Base-by-base conservation (phyloP, 305 asterid species). In the Petunia hybrid region DNA sequence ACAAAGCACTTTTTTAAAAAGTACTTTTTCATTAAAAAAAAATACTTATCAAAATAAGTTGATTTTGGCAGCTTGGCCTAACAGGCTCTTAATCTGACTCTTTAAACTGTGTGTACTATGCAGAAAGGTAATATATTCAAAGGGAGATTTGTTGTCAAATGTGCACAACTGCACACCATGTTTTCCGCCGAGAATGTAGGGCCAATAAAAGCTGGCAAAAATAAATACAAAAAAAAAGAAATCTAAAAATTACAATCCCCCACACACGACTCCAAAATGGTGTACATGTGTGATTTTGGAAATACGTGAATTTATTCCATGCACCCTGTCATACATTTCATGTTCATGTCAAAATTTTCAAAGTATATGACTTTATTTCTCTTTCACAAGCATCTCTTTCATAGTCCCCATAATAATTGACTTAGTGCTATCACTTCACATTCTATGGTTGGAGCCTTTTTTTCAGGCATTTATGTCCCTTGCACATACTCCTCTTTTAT, bases 101-200 rank as follows among this genome's bases (percentile, higher is more conserved):
- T 22, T 22, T 22, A 22, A 22, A 22, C 0, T 22, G 31, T 22
- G 0, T 22, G 31, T 22, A 22, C 31, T 9, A 53, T 53, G 64
- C 48, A 14, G 14, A 74, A 74, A 74, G 36, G 48, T 31, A 22
- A 13, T 48, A 51, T 73, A 73, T 51, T 36, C 3, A 48, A 74
- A 36, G 6, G 9, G 51, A 74, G 0, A 36, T 42, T n/a, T 14
- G 0, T 74, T 53, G 79, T 74, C 77, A 35, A 71, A 71, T 71
- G 48, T 74, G 79, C 64, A n/a, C n/a, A n/a, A n/a, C n/a, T n/a
- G n/a, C n/a, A 36, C 79, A 53, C 79, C 64, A 74, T 74, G 79
- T 74, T 73, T 73, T 51, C 48, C 64, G 57, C 79, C 79, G 64
- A 51, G 64, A 53, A 2, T 74, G 79, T 74, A 74, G 79, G 79